Evolutionary conservation across 2,329 filamentous ascomycete species (phyloP).

Genomic region (Sporothrix dimorphospora): DNA sequence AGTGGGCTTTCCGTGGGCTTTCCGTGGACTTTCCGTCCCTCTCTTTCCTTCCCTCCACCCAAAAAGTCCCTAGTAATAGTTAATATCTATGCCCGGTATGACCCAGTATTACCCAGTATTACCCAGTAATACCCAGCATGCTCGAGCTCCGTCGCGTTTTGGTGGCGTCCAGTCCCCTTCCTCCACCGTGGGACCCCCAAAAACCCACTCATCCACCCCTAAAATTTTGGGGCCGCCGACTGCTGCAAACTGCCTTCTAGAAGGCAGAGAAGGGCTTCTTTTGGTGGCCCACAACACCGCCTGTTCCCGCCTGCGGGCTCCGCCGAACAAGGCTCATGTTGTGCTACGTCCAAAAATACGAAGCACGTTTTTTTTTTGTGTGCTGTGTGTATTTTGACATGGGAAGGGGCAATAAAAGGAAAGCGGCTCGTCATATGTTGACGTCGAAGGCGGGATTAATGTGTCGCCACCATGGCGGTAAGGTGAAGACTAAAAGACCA

Average conservation of each 20-base stretch:
- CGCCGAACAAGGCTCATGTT: constrained; percentile 32
- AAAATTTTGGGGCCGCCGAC: not conserved
- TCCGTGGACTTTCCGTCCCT: not conserved
- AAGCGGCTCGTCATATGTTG: not conserved
- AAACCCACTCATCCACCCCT: constrained; percentile 22
- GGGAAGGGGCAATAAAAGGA: not conserved
- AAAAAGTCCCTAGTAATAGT: not conserved
- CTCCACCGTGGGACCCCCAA: not conserved
- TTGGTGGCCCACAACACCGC: constrained; percentile 14
- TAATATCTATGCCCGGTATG: not conserved
- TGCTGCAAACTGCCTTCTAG: constrained; percentile 15
- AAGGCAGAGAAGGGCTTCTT: constrained; percentile 10
- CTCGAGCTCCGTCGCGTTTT: not conserved
- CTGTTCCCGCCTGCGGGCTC: constrained; percentile 20
- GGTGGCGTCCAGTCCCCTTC: constrained; percentile 17
- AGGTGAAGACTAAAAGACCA: not conserved
- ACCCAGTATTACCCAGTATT: not conserved
- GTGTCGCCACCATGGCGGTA: constrained; percentile 19
- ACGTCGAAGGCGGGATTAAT: not conserved
- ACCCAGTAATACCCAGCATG: constrained; percentile 22
- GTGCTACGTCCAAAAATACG: constrained; percentile 24
- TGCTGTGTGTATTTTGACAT: not conserved
- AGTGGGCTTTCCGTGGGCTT: constrained; percentile 20
- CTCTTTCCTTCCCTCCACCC: not conserved
- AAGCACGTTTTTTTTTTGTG: constrained; percentile 5